Base-by-base conservation (phyloP, 2,329 filamentous ascomycete species). In the Pseudogymnoascus sp. region DNA sequence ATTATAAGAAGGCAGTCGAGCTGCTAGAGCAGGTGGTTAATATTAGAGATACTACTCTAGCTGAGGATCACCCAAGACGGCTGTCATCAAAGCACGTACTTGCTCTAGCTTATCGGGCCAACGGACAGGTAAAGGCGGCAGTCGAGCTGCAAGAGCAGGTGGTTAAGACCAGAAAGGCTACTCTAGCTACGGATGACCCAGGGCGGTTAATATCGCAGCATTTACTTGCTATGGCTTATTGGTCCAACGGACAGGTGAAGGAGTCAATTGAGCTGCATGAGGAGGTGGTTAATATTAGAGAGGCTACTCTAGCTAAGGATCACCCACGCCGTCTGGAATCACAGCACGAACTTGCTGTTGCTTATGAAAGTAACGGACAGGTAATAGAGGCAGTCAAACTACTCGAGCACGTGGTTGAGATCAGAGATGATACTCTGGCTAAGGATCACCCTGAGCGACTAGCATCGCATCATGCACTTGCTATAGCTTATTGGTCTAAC, bases 1-100 rank as follows among this genome's bases (percentile, higher is more conserved):
- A 26, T 33, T 42, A 60, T 60, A 42, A 65, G 33, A 44, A 26
- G 17, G 67, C 62, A 17, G 35, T 50, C 1, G 59, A 9, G 50
- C 38, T 68, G 37, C 65, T 67, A 7, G 62, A 67, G 65, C 65
- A 66, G 35, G 42, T 66, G 19, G 37, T 67, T 44, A 46, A 42
- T 40, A 64, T 63, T 42, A 1, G n/a, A 23, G 60, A 26, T 26
- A 40, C 42, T 1, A 63, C 42, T 33, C 50, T 33, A 1, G 56
- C 31, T 26, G 40, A 60, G 42, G 42, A 29, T 15, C 59, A 64
- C 33, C 64, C 62, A 35, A 6, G n/a, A 17, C 60, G 44, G 35
- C 35, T 64, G 10, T 21, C 23, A 3, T 59, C 62, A 21, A 56
- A 64, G 62, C 44, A 62, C 21, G 38, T 1, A 26, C 64, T 63